These are phyloP conservation scores for Dysphania ambrosioides DNA, from an alignment of 148 eudicot species.

Conservation along the genomic window DNA sequence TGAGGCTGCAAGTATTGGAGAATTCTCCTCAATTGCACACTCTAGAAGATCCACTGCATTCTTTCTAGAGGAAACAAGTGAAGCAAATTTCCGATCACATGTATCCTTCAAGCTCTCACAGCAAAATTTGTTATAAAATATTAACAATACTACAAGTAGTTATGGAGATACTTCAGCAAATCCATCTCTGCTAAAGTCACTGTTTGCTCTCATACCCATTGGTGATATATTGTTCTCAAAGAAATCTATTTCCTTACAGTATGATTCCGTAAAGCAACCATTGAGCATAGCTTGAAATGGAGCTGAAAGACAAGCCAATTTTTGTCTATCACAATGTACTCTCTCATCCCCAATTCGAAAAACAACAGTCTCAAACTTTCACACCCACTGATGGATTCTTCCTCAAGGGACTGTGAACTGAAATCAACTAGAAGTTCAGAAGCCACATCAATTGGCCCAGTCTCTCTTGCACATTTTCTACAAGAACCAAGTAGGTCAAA, in stretches of 20 bases:
- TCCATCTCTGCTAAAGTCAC: constrained; percentile 57
- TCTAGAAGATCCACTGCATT: constrained; percentile 73
- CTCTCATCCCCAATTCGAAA: constrained; percentile 70
- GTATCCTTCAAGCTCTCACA: constrained; percentile 83
- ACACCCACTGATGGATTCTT: constrained; percentile 10
- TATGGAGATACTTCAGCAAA: constrained; percentile 46
- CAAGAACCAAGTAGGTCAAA: constrained; percentile 68
- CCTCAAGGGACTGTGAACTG: constrained; percentile 24
- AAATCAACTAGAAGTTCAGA: constrained; percentile 46
- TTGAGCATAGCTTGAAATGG: constrained; percentile 91
- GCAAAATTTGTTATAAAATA: constrained; percentile 79
- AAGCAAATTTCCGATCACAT: constrained; percentile 77
- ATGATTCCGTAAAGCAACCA: constrained; percentile 85
- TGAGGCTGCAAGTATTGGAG: constrained; percentile 75
- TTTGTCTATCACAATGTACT: constrained; percentile 67
- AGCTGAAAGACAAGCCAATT: constrained; percentile 70
- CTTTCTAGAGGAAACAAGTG: constrained; percentile 59
- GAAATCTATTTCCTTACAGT: constrained; percentile 58
- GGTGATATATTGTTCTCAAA: constrained; percentile 74
- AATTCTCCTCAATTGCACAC: constrained; percentile 72
- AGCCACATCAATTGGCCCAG: constrained; percentile 65
- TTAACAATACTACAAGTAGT: constrained; percentile 60
- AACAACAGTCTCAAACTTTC: constrained; percentile 42
- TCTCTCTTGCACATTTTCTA: constrained; percentile 69
- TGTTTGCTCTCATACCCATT: constrained; percentile 63